Conservation (phyloP, 805 yeast species). For the Priceomyces carsonii region DNA sequence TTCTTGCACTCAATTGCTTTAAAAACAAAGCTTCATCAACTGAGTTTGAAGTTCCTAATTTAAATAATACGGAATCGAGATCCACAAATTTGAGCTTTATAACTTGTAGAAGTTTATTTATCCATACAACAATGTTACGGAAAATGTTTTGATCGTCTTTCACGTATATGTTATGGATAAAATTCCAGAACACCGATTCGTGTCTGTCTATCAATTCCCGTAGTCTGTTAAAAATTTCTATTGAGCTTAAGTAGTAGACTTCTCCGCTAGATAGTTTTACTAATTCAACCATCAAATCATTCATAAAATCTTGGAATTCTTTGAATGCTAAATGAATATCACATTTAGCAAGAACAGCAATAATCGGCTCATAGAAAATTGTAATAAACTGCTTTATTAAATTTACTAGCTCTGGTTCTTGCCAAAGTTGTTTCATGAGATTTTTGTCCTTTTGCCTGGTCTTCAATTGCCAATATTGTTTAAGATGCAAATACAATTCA, state of each 20-base stretch:
- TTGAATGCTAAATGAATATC: constrained; percentile 39
- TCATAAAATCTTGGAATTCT: constrained; percentile 38
- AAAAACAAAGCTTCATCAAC: constrained; percentile 34
- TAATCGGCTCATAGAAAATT: constrained; percentile 43
- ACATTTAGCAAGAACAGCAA: constrained; percentile 35
- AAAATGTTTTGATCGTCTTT: constrained; percentile 75
- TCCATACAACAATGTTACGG: constrained; percentile 72
- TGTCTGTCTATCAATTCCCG: constrained; percentile 68
- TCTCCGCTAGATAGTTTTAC: constrained; percentile 57
- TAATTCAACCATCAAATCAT: constrained; percentile 66
- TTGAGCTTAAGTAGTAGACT: constrained; percentile 45
- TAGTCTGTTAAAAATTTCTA: constrained; percentile 67
- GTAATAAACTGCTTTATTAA: constrained; percentile 69
- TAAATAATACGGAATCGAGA: constrained; percentile 41
- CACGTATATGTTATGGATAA: constrained; percentile 79
- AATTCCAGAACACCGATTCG: constrained; percentile 68
- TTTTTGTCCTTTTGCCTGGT: constrained; percentile 76
- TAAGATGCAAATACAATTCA: constrained; percentile 52
- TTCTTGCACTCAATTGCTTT: constrained; percentile 41
- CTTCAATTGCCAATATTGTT: constrained; percentile 61
- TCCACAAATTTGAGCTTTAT: constrained; percentile 59
- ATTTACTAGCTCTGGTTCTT: constrained; percentile 77
- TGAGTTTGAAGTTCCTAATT: constrained; percentile 30
- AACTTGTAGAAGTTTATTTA: constrained; percentile 62
- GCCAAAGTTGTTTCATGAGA: constrained; percentile 75